Conservation (phyloP, 108 stramenopile genomes). For the Skeletonema costatum region DNA sequence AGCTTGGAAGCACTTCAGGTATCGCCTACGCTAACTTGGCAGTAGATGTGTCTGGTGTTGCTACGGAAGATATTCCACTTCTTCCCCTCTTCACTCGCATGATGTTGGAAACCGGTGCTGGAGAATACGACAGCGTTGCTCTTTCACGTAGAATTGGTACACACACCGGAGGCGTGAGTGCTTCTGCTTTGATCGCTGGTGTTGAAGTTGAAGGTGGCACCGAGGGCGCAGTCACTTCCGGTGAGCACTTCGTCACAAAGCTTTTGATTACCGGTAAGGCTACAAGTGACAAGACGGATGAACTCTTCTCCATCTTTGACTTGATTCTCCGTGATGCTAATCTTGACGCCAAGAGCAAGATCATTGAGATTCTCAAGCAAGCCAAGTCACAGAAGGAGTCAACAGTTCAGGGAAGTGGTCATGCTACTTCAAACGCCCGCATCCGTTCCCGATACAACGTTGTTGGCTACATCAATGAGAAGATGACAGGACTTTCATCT, state of each 20-base stretch:
- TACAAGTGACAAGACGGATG: slow-evolving; percentile 86
- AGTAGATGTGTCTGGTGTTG: slow-evolving; percentile 81
- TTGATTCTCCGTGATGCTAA: slow-evolving; percentile 89
- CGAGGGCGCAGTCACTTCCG: slow-evolving; percentile 54
- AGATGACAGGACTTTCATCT: slow-evolving; percentile 88
- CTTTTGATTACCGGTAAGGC: slow-evolving; percentile 80
- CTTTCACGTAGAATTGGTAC: slow-evolving; percentile 82
- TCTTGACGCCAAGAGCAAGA: slow-evolving; percentile 83
- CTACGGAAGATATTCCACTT: slow-evolving; percentile 86
- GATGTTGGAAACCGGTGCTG: slow-evolving; percentile 93
- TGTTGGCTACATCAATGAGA: slow-evolving; percentile 90
- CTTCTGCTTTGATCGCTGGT: slow-evolving; percentile 60
- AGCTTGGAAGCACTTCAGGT: slow-evolving; percentile 89
- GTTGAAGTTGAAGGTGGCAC: slow-evolving; percentile 66
- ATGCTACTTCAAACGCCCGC: slow-evolving; percentile 79
- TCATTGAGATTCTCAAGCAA: slow-evolving; percentile 94
- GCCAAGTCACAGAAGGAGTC: slow-evolving; percentile 76
- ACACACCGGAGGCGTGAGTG: slow-evolving; percentile 88
- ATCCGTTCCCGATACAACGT: slow-evolving; percentile 83
- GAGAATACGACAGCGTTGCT: slow-evolving; percentile 85
- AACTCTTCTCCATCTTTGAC: slow-evolving; percentile 86
- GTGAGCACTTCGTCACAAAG: slow-evolving; percentile 80
- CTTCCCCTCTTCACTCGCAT: slow-evolving; percentile 89
- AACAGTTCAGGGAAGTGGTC: slow-evolving; percentile 80
- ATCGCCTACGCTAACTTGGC: slow-evolving; percentile 89